Percentiles rank a stretch among this genome's conserved stretches.
These are phyloP conservation scores for Flagelloscypha sp. DNA, from an alignment of 768 basidiomycete genomes.

Conservation along the genomic window DNA sequence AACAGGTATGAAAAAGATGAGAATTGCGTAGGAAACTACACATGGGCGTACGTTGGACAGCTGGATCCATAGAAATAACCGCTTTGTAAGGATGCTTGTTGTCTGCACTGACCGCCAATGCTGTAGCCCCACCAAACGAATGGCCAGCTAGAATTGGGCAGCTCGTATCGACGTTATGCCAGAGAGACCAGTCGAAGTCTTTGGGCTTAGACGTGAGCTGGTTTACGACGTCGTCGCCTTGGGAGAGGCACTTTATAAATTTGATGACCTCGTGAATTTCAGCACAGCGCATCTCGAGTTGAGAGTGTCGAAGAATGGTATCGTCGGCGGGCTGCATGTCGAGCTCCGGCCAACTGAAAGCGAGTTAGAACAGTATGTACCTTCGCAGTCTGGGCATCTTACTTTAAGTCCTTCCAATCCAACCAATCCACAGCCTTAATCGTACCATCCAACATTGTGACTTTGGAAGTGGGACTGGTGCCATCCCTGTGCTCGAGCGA, in stretches of 20 bases:
- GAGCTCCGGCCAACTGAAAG: conserved; percentile 18
- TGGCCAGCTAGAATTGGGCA: conserved; percentile 23
- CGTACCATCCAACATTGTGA: conserved; percentile 14
- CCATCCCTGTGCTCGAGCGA: conserved; percentile 42
- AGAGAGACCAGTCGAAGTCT: conserved; percentile 13
- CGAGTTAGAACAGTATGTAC: neutral
- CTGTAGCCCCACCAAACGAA: conserved; percentile 23
- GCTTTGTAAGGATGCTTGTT: conserved; percentile 16
- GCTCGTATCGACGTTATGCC: conserved; percentile 13
- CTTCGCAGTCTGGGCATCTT: too few species aligned
- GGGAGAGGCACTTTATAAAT: conserved; percentile 12
- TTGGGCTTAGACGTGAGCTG: neutral
- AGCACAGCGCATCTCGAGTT: conserved; percentile 26
- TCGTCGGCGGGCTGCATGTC: conserved; percentile 26
- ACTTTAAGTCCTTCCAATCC: conserved; percentile 22
- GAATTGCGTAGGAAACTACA: conserved; percentile 18
- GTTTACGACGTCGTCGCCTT: conserved; percentile 7
- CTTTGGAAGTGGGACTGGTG: conserved; percentile 27
- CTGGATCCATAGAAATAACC: conserved; percentile 21
- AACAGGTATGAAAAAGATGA: conserved; percentile 8
- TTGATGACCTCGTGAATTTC: conserved; percentile 27
- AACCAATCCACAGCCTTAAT: conserved; percentile 23
- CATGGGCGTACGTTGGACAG: conserved; percentile 17
- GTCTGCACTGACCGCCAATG: conserved; percentile 18
- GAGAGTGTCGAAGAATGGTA: conserved; percentile 19